Percentiles rank a stretch among this genome's conserved stretches.
Conservation (phyloP, 1,284 basidiomycete genomes). For the Mycosarcoma mackinlayi region DNA sequence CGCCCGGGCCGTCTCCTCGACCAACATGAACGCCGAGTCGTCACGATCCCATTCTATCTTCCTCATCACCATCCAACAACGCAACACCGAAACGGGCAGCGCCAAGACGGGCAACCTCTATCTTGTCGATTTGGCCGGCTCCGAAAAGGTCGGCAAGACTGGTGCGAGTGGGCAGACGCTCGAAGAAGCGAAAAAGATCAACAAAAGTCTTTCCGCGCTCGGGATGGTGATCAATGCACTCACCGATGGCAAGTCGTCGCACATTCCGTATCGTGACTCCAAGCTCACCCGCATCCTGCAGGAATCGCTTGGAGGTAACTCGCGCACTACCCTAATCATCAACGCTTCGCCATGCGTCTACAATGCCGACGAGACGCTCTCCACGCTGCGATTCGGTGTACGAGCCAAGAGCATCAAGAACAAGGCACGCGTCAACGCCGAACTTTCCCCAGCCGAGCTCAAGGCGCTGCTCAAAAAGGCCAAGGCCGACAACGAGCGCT, state of each 20-base stretch:
- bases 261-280: conserved; percentile 98
- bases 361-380: conserved; percentile 97
- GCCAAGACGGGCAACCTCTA: conserved; percentile 97
- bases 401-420: conserved; percentile 99
- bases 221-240: conserved; percentile 99
- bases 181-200: conserved; percentile 99
- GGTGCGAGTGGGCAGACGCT: conserved; percentile 98
- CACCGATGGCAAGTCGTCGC: conserved; percentile 90
- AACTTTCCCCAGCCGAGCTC: conserved; percentile 94
- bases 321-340: conserved; percentile 97
- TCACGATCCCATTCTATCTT: conserved; percentile 99
- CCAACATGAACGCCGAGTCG: conserved; percentile 99
- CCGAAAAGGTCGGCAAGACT: conserved; percentile 99
- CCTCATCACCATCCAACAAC: conserved; percentile 94
- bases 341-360: conserved; percentile 98
- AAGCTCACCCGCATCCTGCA: conserved; percentile 99
- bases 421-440: conserved; percentile 96
- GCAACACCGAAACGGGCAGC: conserved; percentile 93
- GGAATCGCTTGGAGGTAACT: conserved; percentile 99
- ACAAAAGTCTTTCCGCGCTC: conserved; percentile 95
- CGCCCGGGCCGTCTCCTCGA: conserved; percentile 91
- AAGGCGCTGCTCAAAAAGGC: conserved; percentile 91
- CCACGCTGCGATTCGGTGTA: conserved; percentile 91
- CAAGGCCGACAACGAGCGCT: conserved; percentile 82
- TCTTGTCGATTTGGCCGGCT: conserved; percentile 97